These are phyloP conservation scores for Kuraishia floccosa DNA, from an alignment of 805 yeast species.

Conservation along the genomic window DNA sequence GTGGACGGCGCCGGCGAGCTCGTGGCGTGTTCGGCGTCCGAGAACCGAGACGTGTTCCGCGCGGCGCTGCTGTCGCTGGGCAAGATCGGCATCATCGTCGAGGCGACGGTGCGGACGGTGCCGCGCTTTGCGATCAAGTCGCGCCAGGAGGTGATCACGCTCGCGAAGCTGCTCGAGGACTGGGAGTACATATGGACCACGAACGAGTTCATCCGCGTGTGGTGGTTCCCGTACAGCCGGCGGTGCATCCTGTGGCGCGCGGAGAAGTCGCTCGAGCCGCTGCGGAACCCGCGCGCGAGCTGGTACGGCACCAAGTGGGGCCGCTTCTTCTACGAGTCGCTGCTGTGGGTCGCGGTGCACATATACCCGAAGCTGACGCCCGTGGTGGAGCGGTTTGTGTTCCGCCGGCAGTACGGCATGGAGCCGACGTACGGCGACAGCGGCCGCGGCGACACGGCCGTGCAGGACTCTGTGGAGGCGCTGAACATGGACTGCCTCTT, in stretches of 20 bases:
- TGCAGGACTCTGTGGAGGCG: slow-evolving; percentile 75
- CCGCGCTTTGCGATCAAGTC: slow-evolving; percentile 78
- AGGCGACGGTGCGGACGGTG: slow-evolving; percentile 75
- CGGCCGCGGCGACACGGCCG: slow-evolving; percentile 47
- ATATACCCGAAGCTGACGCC: slow-evolving; percentile 74
- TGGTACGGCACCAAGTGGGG: slow-evolving; percentile 85
- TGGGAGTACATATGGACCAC: slow-evolving; percentile 83
- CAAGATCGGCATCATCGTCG: slow-evolving; percentile 79
- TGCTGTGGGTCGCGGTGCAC: slow-evolving; percentile 72
- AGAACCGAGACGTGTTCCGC: slow-evolving; percentile 54
- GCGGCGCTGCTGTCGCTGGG: slow-evolving; percentile 86
- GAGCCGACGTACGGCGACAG: slow-evolving; percentile 51
- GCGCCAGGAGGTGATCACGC: slow-evolving; percentile 69
- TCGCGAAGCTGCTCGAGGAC: slow-evolving; percentile 55
- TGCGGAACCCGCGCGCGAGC: slow-evolving; percentile 53
- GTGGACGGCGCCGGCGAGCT: slow-evolving; percentile 70
- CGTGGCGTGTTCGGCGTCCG: slow-evolving; percentile 52
- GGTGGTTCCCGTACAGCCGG: slow-evolving; percentile 96
- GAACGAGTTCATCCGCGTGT: slow-evolving; percentile 82
- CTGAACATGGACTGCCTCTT: slow-evolving; percentile 93
- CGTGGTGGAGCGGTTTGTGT: slow-evolving; percentile 72
- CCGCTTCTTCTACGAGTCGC: slow-evolving; percentile 65
- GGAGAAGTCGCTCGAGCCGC: slow-evolving; percentile 53
- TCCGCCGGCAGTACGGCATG: slow-evolving; percentile 72
- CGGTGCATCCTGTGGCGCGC: slow-evolving; percentile 91